Base-by-base conservation (phyloP, 345 rosid genomes). In the Citrus mangshanensis region DNA sequence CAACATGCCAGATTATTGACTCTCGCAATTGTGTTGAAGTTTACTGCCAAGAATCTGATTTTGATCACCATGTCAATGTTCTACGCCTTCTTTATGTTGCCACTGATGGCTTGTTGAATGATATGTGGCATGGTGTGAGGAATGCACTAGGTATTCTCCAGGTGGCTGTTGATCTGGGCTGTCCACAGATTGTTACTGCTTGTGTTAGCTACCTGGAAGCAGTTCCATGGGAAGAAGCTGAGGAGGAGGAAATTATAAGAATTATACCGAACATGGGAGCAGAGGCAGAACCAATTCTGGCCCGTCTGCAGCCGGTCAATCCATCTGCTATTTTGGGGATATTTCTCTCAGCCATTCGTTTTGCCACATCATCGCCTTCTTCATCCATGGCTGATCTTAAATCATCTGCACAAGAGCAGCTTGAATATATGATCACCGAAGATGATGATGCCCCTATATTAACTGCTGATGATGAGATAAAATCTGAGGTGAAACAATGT, bases 141-240 rank as follows among this genome's bases (percentile, higher is more conserved):
- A 93, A 89, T 84, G 92, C 93, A n/a, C 85, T 91, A 61, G 97
- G 97, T 70, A 88, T 93, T 79, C 92, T 95, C 75, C 88, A 56
- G 68, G 97, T 91, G 9, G 93, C 98, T 62, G 86, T 87, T 77
- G 84, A 88, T 81, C 94, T 93, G 35, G 89, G 80, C 30, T 91
- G 97, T 75, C 91, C 89, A 14, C 81, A 86, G 51, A 85, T 92
- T 61, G 75, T 92, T 68, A 51, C 88, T 75, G 92, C 91, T 81
- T 93, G 97, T 82, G 93, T 87, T 32, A 88, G 84, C 75, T 95
- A 93, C 86, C 81, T 95, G 88, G 98, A 93, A 89, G 97, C 99
- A 71, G 93, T 95, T 74, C 97, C 98, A 9, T 95, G 99, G 99
- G 97, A 93, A 84, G 97, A 93, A 82, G 85, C 86, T 7, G 98